Percentiles rank a stretch among this genome's conserved stretches.
phyloP scores from a whole-genome alignment of 805 yeast species.

The Ogataea neopini region DNA sequence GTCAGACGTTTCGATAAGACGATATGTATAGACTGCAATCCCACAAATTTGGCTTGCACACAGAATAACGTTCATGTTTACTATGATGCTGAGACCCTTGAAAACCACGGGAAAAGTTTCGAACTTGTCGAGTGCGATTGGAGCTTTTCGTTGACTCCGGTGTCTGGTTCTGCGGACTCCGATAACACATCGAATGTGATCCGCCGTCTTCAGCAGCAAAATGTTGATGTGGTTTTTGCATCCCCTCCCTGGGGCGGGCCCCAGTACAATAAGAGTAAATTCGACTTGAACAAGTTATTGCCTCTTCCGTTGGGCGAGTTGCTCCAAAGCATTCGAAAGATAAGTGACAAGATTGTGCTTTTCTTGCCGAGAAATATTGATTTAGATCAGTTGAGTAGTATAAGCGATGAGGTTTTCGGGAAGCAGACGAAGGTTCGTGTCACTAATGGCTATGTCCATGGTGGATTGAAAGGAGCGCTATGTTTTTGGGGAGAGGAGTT shows the following conservation, averaged over 20 bases:
- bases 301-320: conserved; percentile 53
- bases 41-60: conserved; percentile 64
- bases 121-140: conserved; percentile 19
- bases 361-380: conserved; percentile 66
- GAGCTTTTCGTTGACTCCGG: conserved; percentile 10
- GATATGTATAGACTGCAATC: conserved; percentile 63
- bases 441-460: conserved; percentile 42
- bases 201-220: conserved; percentile 10
- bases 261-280: conserved; percentile 45
- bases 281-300: conserved; percentile 46
- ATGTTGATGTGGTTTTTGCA: conserved; percentile 58
- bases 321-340: conserved; percentile 41
- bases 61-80: conserved; percentile 66
- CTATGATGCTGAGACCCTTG: conserved; percentile 38
- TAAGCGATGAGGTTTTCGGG: conserved; percentile 51
- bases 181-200: conserved; percentile 13
- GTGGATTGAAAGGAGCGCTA: conserved; percentile 52
- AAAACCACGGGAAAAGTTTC: conserved; percentile 55
- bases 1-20: conserved; percentile 56
- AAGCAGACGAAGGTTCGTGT: conserved; percentile 45
- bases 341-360: conserved; percentile 52
- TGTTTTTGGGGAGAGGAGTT: conserved; percentile 62
- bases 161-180: conserved; percentile 7
- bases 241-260: conserved; percentile 95
- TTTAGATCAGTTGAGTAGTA: conserved; percentile 48